Conservation (phyloP, 208 protist genomes). For the Crithidia brevicula region DNA sequence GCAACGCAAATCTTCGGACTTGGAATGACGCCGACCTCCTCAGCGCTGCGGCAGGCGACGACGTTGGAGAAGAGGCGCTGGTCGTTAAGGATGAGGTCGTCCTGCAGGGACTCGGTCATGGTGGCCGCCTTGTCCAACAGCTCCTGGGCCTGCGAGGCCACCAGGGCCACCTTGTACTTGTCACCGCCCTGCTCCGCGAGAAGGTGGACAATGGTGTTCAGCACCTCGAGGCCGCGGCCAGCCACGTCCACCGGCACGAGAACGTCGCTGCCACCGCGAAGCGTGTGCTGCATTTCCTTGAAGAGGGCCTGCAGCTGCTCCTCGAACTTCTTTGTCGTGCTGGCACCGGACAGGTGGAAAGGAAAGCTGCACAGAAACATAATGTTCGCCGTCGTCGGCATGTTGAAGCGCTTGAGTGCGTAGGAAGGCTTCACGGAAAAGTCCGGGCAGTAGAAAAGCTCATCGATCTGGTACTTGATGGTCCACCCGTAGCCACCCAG, state of each 20-base stretch:
- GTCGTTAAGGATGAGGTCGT: conserved; percentile 80
- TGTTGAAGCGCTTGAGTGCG: conserved; percentile 67
- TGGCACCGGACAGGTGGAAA: conserved; percentile 23
- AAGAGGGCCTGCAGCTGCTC: conserved; percentile 80
- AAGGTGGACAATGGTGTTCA: conserved; percentile 70
- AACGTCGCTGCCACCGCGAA: conserved; percentile 86
- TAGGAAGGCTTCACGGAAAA: conserved; percentile 82
- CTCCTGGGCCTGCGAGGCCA: conserved; percentile 74
- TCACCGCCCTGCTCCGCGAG: conserved; percentile 78
- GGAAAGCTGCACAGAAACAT: conserved; percentile 70
- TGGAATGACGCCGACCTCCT: conserved; percentile 59
- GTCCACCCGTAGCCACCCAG: conserved; percentile 81
- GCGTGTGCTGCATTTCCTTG: conserved; percentile 75
- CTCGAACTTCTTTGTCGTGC: conserved; percentile 46
- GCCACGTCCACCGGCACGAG: conserved; percentile 81
- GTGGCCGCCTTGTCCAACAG: conserved; percentile 80
- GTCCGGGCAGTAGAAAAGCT: conserved; percentile 90
- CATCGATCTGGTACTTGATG: conserved; percentile 90
- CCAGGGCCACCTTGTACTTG: conserved; percentile 83
- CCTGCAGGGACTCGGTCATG: conserved; percentile 82
- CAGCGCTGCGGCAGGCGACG: conserved; percentile 73
- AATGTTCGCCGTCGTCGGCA: conserved; percentile 77
- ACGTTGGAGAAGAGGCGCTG: conserved; percentile 74
- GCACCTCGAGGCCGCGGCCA: conserved; percentile 78
- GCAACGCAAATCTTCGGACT: conserved; percentile 81